These are phyloP conservation scores for Polygonum maritimum DNA, from an alignment of 148 eudicot species.

Conservation along the genomic window DNA sequence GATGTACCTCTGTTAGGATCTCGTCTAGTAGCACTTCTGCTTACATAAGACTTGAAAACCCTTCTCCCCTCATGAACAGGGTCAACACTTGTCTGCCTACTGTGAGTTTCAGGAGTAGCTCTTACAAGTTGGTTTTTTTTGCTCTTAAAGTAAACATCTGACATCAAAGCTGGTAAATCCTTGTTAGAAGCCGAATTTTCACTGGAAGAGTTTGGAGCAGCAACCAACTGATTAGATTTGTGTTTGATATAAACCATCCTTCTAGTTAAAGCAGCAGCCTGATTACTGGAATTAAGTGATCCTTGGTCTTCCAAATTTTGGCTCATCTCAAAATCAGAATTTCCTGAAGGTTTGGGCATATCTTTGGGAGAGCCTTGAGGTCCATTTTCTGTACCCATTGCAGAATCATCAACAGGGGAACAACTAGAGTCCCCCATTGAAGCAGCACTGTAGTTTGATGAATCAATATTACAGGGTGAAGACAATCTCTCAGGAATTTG, in stretches of 20 bases:
- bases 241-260: slow-evolving; percentile 56
- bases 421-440: slow-evolving; percentile 22
- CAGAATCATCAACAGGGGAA: slow-evolving; percentile 24
- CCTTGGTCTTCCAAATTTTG: slow-evolving; percentile 30
- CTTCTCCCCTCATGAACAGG: slow-evolving; percentile 22
- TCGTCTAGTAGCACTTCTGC: slow-evolving; percentile 34
- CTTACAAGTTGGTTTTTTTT: slow-evolving; percentile 77
- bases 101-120: slow-evolving; percentile 42
- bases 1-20: slow-evolving; percentile 38
- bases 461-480: slow-evolving; percentile 25
- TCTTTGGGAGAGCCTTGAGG: slow-evolving; percentile 22
- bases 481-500: slow-evolving; percentile 46
- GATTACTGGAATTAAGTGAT: slow-evolving; percentile 35
- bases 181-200: slow-evolving; percentile 24
- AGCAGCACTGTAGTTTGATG: slow-evolving; percentile 17
- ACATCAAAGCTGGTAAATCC: slow-evolving; percentile 31
- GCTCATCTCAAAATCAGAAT: slow-evolving; percentile 26
- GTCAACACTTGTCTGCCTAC: slow-evolving; percentile 18
- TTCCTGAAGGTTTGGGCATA: slow-evolving; percentile 18
- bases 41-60: slow-evolving; percentile 18
- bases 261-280: slow-evolving; percentile 17
- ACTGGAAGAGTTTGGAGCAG: slow-evolving; percentile 39
- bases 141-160: slow-evolving; percentile 69
- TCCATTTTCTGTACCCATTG: slow-evolving; percentile 22
- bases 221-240: slow-evolving; percentile 79